phyloP scores from a whole-genome alignment of 495 filamentous ascomycete species.

The Choiromyces venosus region DNA sequence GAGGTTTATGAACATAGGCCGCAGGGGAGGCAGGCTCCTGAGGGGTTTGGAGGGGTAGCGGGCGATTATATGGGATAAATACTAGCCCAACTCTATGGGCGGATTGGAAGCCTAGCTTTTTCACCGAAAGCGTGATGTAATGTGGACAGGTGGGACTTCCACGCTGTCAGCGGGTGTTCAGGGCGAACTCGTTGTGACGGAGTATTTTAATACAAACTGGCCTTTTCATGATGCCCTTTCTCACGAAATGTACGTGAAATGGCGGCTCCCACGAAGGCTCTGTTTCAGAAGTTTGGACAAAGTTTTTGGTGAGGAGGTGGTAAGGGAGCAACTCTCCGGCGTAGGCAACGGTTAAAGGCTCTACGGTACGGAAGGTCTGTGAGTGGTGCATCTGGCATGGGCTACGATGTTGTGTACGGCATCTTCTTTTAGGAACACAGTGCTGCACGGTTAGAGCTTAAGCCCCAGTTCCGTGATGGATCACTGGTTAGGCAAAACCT shows the following conservation, averaged over 20 bases:
- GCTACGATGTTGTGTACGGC: not conserved
- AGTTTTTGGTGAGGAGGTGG: not conserved
- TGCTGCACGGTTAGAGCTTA: not conserved
- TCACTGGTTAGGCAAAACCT: not conserved
- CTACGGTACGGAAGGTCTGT: not conserved
- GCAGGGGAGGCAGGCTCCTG: not conserved
- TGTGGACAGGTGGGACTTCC: not conserved
- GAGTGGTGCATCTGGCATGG: not conserved
- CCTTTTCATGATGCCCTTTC: not conserved
- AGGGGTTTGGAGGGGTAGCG: not conserved
- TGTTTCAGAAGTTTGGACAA: not conserved
- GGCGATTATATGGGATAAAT: not conserved
- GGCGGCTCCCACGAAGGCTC: not conserved
- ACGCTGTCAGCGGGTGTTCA: not conserved
- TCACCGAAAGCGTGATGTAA: not conserved
- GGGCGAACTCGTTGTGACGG: not conserved
- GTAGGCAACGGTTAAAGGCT: not conserved
- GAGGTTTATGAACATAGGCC: not conserved
- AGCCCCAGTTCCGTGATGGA: not conserved
- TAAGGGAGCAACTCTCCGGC: not conserved
- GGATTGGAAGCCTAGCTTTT: not conserved
- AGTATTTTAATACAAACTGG: not conserved
- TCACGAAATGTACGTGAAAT: not conserved
- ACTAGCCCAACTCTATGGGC: not conserved
- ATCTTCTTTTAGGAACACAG: too few species aligned